These are phyloP conservation scores for Leishmania aethiopica DNA, from an alignment of 208 protist genomes.

Conservation along the genomic window DNA sequence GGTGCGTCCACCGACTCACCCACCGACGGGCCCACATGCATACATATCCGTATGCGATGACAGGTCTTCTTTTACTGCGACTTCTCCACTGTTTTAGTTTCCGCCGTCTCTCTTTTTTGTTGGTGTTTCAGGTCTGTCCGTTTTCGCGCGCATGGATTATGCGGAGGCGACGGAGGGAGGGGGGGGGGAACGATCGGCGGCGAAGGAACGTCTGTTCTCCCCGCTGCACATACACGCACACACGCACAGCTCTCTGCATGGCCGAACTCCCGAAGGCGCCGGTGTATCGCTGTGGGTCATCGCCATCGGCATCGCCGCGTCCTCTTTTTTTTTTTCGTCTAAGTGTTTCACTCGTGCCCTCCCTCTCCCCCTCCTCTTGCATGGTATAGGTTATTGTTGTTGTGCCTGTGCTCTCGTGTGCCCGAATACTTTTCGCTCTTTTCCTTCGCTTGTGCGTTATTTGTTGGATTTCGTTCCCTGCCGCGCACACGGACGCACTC, in stretches of 20 bases:
- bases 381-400: neutral
- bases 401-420: neutral
- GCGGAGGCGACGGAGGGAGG: no score
- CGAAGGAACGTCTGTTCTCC: neutral
- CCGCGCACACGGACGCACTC: neutral
- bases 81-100: neutral
- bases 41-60: neutral
- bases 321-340: neutral
- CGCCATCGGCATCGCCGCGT: neutral
- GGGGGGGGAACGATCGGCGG: neutral
- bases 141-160: neutral
- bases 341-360: neutral
- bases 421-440: neutral
- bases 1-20: neutral
- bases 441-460: conserved; percentile 4
- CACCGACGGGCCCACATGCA: no score
- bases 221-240: neutral
- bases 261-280: neutral
- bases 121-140: neutral
- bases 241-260: neutral
- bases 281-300: neutral
- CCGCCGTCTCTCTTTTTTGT: neutral
- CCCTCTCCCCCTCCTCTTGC: neutral
- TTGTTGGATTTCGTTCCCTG: neutral
- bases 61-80: neutral